A percentile compares a stretch with the other conserved stretches of the same genome.
These are phyloP conservation scores for Clitoria ternatea DNA, from an alignment of 306 rosid species.

Conservation along the genomic window DNA sequence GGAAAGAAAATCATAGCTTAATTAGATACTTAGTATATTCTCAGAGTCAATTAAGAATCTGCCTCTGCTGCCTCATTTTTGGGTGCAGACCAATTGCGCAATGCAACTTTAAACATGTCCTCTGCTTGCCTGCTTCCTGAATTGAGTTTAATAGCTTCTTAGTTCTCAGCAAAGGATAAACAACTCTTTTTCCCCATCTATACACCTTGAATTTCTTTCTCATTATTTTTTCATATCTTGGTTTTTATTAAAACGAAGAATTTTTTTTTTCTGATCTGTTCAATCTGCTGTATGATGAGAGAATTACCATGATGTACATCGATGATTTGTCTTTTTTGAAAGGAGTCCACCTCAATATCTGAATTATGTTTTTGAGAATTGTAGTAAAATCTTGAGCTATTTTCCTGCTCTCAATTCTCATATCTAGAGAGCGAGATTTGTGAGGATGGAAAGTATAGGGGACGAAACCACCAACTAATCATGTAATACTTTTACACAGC, in stretches of 20 bases:
- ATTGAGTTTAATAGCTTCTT: slow-evolving; percentile 27
- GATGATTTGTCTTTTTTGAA: slow-evolving; percentile 27
- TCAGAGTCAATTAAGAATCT: slow-evolving; percentile 26
- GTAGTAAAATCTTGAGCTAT: slow-evolving; percentile 15
- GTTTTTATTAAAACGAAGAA: neutral
- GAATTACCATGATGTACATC: slow-evolving; percentile 42
- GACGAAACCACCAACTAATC: neutral
- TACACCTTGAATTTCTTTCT: slow-evolving; percentile 27
- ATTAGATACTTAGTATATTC: slow-evolving; percentile 23
- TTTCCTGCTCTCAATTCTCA: neutral
- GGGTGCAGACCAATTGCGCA: slow-evolving; percentile 19
- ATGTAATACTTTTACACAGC: neutral
- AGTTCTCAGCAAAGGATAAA: slow-evolving; percentile 27
- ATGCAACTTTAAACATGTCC: neutral
- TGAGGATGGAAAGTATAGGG: neutral
- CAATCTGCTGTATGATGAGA: slow-evolving; percentile 41
- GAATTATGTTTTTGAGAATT: slow-evolving; percentile 5
- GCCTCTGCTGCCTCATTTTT: slow-evolving; percentile 17
- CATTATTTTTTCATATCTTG: slow-evolving; percentile 20
- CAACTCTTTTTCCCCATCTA: neutral
- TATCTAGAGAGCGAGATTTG: neutral
- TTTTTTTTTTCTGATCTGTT: slow-evolving; percentile 33
- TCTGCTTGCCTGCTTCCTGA: slow-evolving; percentile 24
- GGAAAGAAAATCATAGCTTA: slow-evolving; percentile 58
- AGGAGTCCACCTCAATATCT: slow-evolving; percentile 36